These are phyloP conservation scores for Rhododendron molle DNA, from an alignment of 148 eudicot species.

Conservation along the genomic window DNA sequence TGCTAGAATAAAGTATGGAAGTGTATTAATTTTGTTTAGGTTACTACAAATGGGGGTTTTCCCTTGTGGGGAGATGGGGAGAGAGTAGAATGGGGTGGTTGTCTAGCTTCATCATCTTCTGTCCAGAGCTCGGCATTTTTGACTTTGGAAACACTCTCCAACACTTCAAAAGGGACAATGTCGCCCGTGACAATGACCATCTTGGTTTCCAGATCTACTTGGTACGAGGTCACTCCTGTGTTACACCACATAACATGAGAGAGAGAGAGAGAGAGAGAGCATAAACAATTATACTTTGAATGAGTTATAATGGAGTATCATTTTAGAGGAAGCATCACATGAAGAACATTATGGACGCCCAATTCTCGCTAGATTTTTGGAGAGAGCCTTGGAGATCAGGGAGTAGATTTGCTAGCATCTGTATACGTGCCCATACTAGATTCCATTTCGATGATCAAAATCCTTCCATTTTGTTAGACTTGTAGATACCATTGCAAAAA, in stretches of 20 bases:
- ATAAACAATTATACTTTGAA: too few relatives aligned
- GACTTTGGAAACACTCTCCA: conserved; percentile 77
- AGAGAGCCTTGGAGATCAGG: too few relatives aligned
- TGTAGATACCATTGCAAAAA: too few relatives aligned
- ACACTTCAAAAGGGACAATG: conserved; percentile 70
- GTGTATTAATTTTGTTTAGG: background rate
- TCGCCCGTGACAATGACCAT: conserved; percentile 92
- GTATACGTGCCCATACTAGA: too few relatives aligned
- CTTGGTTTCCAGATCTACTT: conserved; percentile 81
- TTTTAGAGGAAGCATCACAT: background rate
- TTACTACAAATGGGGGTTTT: background rate
- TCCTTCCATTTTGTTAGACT: too few relatives aligned
- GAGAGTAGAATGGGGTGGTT: background rate
- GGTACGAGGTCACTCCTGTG: conserved; percentile 74
- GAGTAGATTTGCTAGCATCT: too few relatives aligned
- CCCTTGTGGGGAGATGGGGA: background rate
- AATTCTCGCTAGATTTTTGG: too few relatives aligned
- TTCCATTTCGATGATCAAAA: too few relatives aligned
- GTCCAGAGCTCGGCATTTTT: conserved; percentile 76
- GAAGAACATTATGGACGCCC: background rate
- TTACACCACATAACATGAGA: too few relatives aligned
- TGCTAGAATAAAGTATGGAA: background rate
- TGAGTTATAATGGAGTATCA: background rate
- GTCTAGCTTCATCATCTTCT: conserved; percentile 12
- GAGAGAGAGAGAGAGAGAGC: too few relatives aligned